Evolutionary conservation across 345 rosid genomes (phyloP), one percentile per base, ranked within the genome.

Genomic region (Acer saccharum): DNA sequence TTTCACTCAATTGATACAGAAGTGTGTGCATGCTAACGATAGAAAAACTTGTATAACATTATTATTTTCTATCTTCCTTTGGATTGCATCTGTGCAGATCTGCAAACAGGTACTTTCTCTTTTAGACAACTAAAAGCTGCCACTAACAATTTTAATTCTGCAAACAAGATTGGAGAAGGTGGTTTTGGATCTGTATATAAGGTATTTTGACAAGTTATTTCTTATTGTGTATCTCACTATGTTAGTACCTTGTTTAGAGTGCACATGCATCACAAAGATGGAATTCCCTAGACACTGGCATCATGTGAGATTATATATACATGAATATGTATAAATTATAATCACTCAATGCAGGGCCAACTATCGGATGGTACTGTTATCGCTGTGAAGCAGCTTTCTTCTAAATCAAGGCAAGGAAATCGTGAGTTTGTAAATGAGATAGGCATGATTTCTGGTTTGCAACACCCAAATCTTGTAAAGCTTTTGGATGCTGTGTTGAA

Each of bases 341-440:
- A 29, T 29, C 32, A 29, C 32, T 29, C 32, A 46, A 44, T 75
- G 69, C 74, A 85, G 88, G 88, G 88, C 41, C 72, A 68, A 65
- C 70, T 89, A 80, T 44, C 83, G 43, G 97, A 92, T 84, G 94
- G 91, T 13, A 86, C 85, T 63, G 67, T 82, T 13, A 78, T 90
- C 77, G 97, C 93, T 18, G 94, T 92, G 43, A 92, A 92, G 86
- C 91, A 87, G 69, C 97, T 88, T 61, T 92, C 97, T 58, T 81
- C 97, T 1, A 88, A 87, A 82, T 92, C 97, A 5, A 83, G 77
- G 44, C 97, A 92, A 74, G 97, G 94, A 55, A 89, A 89, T 80
- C 86, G 90, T 18, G 97, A 92, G 66, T 92, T 92, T 76, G 71
- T 92, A 74, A 89, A 89, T 1, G 97, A 92, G 85, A 82, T 92